phyloP scores from a whole-genome alignment of 1,284 basidiomycete species.

The Boletellus dicymbophilus region DNA sequence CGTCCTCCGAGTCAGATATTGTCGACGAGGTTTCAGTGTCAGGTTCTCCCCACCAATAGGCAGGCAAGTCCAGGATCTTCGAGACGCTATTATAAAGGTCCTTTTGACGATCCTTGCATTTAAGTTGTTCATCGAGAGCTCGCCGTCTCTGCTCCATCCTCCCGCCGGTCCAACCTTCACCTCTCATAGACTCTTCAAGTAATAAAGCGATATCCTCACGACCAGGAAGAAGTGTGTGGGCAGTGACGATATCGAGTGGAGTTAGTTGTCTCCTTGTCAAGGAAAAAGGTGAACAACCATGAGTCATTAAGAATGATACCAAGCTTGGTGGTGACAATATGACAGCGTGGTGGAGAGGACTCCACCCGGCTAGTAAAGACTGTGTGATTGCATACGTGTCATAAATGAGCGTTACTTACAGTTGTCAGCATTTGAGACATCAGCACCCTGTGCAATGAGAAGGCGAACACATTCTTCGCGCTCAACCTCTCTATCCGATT shows the following conservation, averaged over 20 bases:
- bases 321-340: constrained; percentile 88
- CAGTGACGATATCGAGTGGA: constrained; percentile 84
- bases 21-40: constrained; percentile 37
- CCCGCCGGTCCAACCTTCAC: constrained; percentile 71
- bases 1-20: constrained; percentile 46
- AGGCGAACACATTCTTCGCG: constrained; percentile 86
- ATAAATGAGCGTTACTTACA: constrained; percentile 42
- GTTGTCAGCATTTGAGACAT: constrained; percentile 63
- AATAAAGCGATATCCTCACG: constrained; percentile 79
- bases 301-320: constrained; percentile 90
- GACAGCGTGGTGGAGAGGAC: constrained; percentile 92
- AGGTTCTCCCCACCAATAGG: constrained; percentile 66
- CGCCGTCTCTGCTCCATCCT: constrained; percentile 65
- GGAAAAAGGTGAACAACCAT: constrained; percentile 82
- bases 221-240: constrained; percentile 75
- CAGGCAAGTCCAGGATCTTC: constrained; percentile 53
- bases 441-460: constrained; percentile 78
- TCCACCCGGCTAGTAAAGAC: constrained; percentile 78
- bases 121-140: constrained; percentile 56
- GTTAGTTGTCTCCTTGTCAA: constrained; percentile 77
- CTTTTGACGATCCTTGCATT: constrained; percentile 54
- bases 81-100: constrained; percentile 55
- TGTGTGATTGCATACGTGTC: constrained; percentile 6
- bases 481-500: constrained; percentile 80
- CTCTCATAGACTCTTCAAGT: constrained; percentile 80